phyloP scores from a whole-genome alignment of 169 alveolate species.

The Cyclospora cayetanensis region DNA sequence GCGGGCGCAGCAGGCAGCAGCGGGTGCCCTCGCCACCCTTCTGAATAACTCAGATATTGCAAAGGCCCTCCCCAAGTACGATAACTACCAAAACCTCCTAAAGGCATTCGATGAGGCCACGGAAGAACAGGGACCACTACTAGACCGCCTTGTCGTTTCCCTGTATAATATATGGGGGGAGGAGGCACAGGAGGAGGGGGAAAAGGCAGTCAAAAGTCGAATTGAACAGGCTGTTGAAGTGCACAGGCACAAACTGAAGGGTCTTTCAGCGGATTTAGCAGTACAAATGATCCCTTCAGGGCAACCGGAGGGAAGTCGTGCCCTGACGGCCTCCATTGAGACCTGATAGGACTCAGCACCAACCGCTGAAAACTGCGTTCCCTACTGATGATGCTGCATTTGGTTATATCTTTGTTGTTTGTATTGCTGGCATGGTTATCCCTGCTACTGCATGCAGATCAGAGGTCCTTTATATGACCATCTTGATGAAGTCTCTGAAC shows the following conservation, averaged over 20 bases:
- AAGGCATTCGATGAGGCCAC: not conserved
- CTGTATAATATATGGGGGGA: not conserved
- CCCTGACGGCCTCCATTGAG: too few relatives aligned
- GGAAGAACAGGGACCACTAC: slow-evolving; percentile 1
- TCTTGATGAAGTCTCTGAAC: too few relatives aligned
- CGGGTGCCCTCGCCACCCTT: slow-evolving; percentile 57
- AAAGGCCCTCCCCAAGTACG: not conserved
- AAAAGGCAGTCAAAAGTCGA: not conserved
- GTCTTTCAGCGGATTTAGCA: not conserved
- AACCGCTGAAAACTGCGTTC: too few relatives aligned
- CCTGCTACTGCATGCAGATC: too few relatives aligned
- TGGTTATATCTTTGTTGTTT: too few relatives aligned
- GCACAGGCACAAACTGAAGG: not conserved
- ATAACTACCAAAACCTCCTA: not conserved
- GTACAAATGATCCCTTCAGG: too few relatives aligned
- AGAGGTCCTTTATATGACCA: too few relatives aligned
- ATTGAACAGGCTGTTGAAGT: not conserved
- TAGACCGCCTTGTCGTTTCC: not conserved
- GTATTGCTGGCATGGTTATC: too few relatives aligned
- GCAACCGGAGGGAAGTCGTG: too few relatives aligned
- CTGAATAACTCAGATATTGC: slow-evolving; percentile 1
- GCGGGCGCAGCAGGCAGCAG: slow-evolving; percentile 61
- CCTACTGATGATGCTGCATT: too few relatives aligned
- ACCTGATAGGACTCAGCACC: too few relatives aligned
- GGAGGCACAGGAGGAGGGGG: not conserved